Evolutionary conservation across 2,329 filamentous ascomycete genomes (phyloP).

Genomic region (Talaromyces sp.): DNA sequence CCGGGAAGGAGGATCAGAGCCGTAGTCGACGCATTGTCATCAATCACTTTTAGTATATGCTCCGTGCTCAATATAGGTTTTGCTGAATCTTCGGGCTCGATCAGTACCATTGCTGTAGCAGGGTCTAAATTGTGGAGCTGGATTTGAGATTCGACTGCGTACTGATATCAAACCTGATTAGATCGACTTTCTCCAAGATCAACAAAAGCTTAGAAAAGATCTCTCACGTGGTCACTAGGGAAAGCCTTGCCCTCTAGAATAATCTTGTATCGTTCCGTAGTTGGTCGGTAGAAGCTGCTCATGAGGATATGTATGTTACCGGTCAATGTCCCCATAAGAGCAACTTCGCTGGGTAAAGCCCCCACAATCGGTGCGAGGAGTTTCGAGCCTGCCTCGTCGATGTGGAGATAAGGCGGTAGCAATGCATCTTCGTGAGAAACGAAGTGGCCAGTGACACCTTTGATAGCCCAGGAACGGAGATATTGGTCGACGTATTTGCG

Average conservation of each 20-base stretch:
- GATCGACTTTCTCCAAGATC: neutral
- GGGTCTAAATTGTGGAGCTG: conserved; percentile 63
- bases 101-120: conserved; percentile 64
- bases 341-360: conserved; percentile 66
- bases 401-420: conserved; percentile 68
- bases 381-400: conserved; percentile 67
- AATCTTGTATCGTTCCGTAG: conserved; percentile 63
- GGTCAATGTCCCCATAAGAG: conserved; percentile 83
- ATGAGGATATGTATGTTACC: conserved; percentile 76
- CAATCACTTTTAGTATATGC: conserved; percentile 66
- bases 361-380: conserved; percentile 71
- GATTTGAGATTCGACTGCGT: conserved; percentile 78
- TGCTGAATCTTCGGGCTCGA: conserved; percentile 55
- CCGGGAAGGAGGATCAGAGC: conserved; percentile 77
- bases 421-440: conserved; percentile 61
- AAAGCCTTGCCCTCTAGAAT: conserved; percentile 89
- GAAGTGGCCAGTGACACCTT: conserved; percentile 83
- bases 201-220: neutral
- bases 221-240: conserved; percentile 70
- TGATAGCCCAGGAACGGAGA: conserved; percentile 75
- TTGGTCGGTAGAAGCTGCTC: conserved; percentile 77
- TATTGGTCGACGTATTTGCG: conserved; percentile 64
- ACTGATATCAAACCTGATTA: conserved; percentile 44
- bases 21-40: conserved; percentile 65
- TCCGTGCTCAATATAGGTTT: conserved; percentile 62